These are phyloP conservation scores for Suillus brevipes DNA, from an alignment of 768 basidiomycete genomes.

Conservation along the genomic window DNA sequence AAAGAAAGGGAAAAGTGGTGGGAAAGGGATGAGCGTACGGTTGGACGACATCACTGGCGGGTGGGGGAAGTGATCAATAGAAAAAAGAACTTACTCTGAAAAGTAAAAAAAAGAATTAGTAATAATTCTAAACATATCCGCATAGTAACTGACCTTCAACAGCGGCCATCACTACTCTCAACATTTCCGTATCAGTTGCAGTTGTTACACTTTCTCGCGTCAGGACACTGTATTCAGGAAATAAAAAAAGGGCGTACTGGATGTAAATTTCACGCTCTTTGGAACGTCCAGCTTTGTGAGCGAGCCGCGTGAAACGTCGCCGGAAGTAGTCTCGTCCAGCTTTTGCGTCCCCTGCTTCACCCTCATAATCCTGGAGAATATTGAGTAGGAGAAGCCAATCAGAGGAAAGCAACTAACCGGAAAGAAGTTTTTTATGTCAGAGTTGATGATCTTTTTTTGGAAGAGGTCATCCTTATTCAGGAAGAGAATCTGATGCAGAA, in stretches of 20 bases:
- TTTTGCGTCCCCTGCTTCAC: slow-evolving; percentile 66
- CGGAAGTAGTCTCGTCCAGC: slow-evolving; percentile 91
- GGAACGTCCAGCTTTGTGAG: slow-evolving; percentile 81
- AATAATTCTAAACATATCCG: slow-evolving; percentile 12
- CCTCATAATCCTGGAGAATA: slow-evolving; percentile 72
- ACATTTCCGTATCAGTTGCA: slow-evolving; percentile 85
- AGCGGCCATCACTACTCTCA: slow-evolving; percentile 92
- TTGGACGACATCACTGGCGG: slow-evolving; percentile 23
- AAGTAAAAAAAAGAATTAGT: slow-evolving; percentile 18
- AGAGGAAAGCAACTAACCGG: slow-evolving; percentile 50
- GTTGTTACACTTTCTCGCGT: slow-evolving; percentile 67
- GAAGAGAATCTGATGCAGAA: slow-evolving; percentile 72
- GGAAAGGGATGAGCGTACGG: slow-evolving; percentile 29
- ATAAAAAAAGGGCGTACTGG: slow-evolving; percentile 64
- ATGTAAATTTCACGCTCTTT: slow-evolving; percentile 92
- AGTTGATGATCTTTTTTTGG: slow-evolving; percentile 74
- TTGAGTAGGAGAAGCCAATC: slow-evolving; percentile 9
- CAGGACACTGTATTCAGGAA: slow-evolving; percentile 11
- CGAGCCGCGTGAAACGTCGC: slow-evolving; percentile 76
- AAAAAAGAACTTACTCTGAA: slow-evolving; percentile 63
- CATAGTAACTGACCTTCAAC: slow-evolving; percentile 73
- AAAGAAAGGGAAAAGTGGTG: slow-evolving; percentile 18
- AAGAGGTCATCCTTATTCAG: slow-evolving; percentile 97
- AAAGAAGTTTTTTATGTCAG: slow-evolving; percentile 88
- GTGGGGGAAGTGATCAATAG: slow-evolving; percentile 23